These are phyloP conservation scores for Osmanthus fragrans DNA, from an alignment of 257 asterid genomes.

Conservation along the genomic window DNA sequence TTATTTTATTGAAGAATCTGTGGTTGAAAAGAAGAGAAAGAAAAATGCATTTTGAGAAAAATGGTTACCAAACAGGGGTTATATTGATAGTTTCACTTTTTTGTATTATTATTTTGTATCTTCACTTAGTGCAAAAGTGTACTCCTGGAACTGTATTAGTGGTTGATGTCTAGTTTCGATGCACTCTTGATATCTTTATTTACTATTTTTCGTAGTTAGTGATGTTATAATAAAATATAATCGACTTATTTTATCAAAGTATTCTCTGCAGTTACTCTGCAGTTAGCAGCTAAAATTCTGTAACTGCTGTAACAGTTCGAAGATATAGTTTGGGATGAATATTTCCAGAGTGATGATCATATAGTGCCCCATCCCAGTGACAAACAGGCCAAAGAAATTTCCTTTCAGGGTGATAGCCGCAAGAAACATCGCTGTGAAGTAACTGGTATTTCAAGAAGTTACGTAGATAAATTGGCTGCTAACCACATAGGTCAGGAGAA, in stretches of 20 bases:
- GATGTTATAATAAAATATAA: neutral
- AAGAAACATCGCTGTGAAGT: slow-evolving; percentile 45
- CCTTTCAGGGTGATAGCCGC: slow-evolving; percentile 41
- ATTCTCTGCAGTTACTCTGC: slow-evolving; percentile 46
- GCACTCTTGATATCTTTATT: neutral
- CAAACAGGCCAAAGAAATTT: slow-evolving; percentile 29
- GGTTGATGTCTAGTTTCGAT: neutral
- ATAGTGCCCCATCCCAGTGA: slow-evolving; percentile 62
- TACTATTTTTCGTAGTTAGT: neutral
- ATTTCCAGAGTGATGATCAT: slow-evolving; percentile 68
- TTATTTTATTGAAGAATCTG: too few species aligned
- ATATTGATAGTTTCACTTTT: neutral
- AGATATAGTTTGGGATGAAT: slow-evolving; percentile 73
- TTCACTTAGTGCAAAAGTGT: neutral
- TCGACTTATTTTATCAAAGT: slow-evolving; percentile 39
- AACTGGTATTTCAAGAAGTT: slow-evolving; percentile 30
- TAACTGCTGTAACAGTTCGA: slow-evolving; percentile 73
- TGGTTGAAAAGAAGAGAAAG: too few species aligned
- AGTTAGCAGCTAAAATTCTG: slow-evolving; percentile 58
- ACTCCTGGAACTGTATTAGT: neutral
- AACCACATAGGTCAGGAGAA: slow-evolving; percentile 31
- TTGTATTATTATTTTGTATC: neutral
- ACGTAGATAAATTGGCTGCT: slow-evolving; percentile 33
- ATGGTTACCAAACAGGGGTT: too few species aligned
- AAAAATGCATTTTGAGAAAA: too few species aligned